A percentile compares a stretch with the other conserved stretches of the same genome.
These are phyloP conservation scores for Hymenoscyphus salicellus DNA, from an alignment of 2,329 filamentous ascomycete species.

Conservation along the genomic window DNA sequence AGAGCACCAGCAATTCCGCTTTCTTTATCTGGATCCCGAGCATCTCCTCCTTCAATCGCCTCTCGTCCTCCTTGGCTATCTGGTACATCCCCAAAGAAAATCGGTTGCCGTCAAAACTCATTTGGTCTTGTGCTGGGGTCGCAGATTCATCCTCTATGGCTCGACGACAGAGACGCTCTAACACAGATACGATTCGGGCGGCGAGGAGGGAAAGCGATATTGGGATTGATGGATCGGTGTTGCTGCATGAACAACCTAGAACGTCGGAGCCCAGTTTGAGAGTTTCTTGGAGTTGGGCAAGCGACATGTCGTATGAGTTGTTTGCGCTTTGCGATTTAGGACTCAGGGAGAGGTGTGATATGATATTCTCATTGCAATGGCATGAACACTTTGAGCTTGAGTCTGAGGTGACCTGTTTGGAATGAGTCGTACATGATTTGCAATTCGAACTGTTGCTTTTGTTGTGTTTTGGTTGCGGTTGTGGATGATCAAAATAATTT, in stretches of 20 bases:
- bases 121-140: background rate
- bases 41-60: slow-evolving; percentile 14
- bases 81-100: slow-evolving; percentile 14
- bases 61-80: slow-evolving; percentile 16
- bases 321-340: slow-evolving; percentile 1
- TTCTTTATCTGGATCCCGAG: slow-evolving; percentile 14
- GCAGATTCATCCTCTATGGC: slow-evolving; percentile 6
- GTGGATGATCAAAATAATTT: slow-evolving; percentile 10
- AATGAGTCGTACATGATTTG: background rate
- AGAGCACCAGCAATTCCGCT: slow-evolving; percentile 10
- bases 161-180: slow-evolving; percentile 8
- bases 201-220: slow-evolving; percentile 10
- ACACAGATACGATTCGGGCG: slow-evolving; percentile 10
- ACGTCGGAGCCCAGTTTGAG: slow-evolving; percentile 13
- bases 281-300: slow-evolving; percentile 10
- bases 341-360: background rate
- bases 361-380: slow-evolving; percentile 9
- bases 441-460: background rate
- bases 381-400: background rate
- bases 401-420: background rate
- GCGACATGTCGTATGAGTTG: slow-evolving; percentile 11
- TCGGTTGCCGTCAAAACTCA: background rate
- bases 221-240: background rate
- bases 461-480: background rate
- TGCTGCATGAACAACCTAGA: slow-evolving; percentile 7